A percentile compares a stretch with the other conserved stretches of the same genome.
These are phyloP conservation scores for Penicillium sp. DNA, from an alignment of 2,329 filamentous ascomycete genomes.

Conservation along the genomic window DNA sequence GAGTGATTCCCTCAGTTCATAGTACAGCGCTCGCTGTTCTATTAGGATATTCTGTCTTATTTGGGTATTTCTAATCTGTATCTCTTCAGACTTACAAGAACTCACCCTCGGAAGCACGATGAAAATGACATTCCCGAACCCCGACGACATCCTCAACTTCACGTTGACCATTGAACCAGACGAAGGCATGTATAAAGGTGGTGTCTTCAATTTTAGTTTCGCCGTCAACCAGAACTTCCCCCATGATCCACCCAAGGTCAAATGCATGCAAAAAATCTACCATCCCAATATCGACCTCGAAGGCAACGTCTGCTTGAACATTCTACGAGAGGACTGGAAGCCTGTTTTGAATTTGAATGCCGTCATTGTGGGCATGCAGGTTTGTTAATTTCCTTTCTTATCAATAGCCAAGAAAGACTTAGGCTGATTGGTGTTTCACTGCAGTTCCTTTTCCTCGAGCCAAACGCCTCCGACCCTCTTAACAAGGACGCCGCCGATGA, in stretches of 20 bases:
- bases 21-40: neutral
- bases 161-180: conserved; percentile 51
- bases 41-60: neutral
- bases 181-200: conserved; percentile 77
- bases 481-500: conserved; percentile 98
- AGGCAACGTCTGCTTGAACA: conserved; percentile 97
- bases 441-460: conserved; percentile 95
- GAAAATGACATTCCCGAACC: conserved; percentile 56
- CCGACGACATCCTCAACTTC: conserved; percentile 60
- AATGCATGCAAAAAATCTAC: conserved; percentile 97
- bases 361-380: conserved; percentile 90
- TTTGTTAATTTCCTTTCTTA: conserved; percentile 39
- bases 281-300: conserved; percentile 98
- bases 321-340: conserved; percentile 97
- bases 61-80: neutral
- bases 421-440: neutral
- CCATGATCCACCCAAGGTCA: conserved; percentile 96
- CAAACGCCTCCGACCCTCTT: conserved; percentile 93
- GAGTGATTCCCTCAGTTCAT: conserved; percentile 21
- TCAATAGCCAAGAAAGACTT: neutral
- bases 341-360: conserved; percentile 95
- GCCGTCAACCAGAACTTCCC: conserved; percentile 93
- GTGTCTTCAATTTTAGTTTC: conserved; percentile 86
- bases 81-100: conserved; percentile 46
- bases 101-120: conserved; percentile 56